Conservation (phyloP, 495 filamentous ascomycete species). For the Aspergillus taichungensis region DNA sequence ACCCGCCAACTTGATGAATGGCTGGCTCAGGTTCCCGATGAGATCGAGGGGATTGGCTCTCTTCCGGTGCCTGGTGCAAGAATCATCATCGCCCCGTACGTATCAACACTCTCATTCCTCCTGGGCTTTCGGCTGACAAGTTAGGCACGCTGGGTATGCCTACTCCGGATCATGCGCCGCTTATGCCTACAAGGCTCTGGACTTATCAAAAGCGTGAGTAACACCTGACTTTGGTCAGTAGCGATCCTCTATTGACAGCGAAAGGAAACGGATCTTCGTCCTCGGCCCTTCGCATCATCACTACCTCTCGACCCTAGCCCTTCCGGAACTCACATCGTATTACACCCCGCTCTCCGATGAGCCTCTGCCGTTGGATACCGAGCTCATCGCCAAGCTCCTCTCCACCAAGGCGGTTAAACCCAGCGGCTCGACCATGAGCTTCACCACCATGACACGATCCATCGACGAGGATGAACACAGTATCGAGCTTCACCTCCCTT, state of each 20-base stretch:
- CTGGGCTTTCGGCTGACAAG: constrained; percentile 8
- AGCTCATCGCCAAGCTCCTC: constrained; percentile 54
- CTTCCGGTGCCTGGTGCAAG: constrained; percentile 71
- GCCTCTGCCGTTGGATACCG: constrained; percentile 59
- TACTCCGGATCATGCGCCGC: constrained; percentile 93
- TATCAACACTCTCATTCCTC: constrained; percentile 6
- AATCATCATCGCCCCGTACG: constrained; percentile 94
- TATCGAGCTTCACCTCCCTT: constrained; percentile 93
- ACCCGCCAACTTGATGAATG: constrained; percentile 67
- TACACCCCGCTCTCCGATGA: constrained; percentile 80
- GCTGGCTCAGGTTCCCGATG: constrained; percentile 62
- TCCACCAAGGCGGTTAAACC: constrained; percentile 31
- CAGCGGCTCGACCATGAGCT: constrained; percentile 36
- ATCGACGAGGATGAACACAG: constrained; percentile 87
- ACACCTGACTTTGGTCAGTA: background rate
- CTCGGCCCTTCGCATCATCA: constrained; percentile 90
- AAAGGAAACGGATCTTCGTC: constrained; percentile 82
- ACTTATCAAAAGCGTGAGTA: constrained; percentile 67
- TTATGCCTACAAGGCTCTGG: constrained; percentile 87
- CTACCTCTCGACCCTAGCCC: constrained; percentile 66
- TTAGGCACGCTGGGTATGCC: constrained; percentile 88
- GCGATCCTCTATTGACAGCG: background rate
- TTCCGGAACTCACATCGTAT: constrained; percentile 68
- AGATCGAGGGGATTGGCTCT: constrained; percentile 44
- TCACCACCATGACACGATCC: constrained; percentile 61